phyloP scores from a whole-genome alignment of 2,329 filamentous ascomycete genomes.

The Alternaria ventricosa region DNA sequence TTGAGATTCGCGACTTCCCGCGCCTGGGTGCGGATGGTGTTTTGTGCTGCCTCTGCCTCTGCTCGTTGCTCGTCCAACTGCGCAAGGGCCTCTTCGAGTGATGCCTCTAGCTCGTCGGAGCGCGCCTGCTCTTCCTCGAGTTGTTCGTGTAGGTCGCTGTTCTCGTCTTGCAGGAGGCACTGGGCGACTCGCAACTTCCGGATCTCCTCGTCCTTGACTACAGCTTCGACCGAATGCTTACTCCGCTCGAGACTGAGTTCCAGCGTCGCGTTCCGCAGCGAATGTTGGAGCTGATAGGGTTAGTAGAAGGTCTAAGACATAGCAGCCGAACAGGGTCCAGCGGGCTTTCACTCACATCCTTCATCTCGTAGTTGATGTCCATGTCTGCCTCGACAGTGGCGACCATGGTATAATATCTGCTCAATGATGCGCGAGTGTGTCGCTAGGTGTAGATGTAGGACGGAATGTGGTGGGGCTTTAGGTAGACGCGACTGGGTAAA shows the following conservation, averaged over 20 bases:
- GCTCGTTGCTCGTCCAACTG: conserved; percentile 57
- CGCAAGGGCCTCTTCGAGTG: conserved; percentile 56
- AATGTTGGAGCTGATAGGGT: conserved; percentile 54
- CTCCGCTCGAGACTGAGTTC: conserved; percentile 74
- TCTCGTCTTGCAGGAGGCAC: conserved; percentile 75
- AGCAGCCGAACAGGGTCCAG: background rate
- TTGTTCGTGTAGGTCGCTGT: conserved; percentile 69
- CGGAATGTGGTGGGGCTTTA: conserved; percentile 25
- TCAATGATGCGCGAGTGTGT: conserved; percentile 22
- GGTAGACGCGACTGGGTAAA: conserved; percentile 43
- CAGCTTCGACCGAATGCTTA: conserved; percentile 68
- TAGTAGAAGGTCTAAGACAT: conserved; percentile 13
- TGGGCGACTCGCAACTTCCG: conserved; percentile 71
- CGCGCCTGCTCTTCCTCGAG: conserved; percentile 66
- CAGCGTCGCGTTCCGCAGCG: conserved; percentile 61
- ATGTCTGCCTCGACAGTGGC: conserved; percentile 33
- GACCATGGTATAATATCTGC: conserved; percentile 35
- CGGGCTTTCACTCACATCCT: conserved; percentile 40
- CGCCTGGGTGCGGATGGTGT: conserved; percentile 59
- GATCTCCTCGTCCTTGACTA: conserved; percentile 76
- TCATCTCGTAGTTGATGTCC: conserved; percentile 39
- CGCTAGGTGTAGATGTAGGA: conserved; percentile 18
- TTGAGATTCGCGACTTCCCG: conserved; percentile 64
- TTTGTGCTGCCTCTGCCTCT: conserved; percentile 53
- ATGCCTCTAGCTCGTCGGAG: conserved; percentile 61